A percentile compares a stretch with the other conserved stretches of the same genome.
These are phyloP conservation scores for Penicillium canariense DNA, from an alignment of 495 filamentous ascomycete species.

Conservation along the genomic window DNA sequence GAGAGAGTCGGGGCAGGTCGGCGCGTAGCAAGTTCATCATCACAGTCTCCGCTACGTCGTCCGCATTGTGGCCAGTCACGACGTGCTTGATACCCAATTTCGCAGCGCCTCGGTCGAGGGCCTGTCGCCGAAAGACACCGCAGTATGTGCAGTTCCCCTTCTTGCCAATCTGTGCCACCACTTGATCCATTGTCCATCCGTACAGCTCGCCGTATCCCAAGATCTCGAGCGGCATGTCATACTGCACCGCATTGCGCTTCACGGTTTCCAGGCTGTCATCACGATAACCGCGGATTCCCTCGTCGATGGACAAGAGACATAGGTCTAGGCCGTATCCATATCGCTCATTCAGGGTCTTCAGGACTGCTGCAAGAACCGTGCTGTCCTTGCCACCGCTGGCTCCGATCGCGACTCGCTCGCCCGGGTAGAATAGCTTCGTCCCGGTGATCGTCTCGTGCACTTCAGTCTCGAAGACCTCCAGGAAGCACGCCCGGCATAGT, in stretches of 20 bases:
- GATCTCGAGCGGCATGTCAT: conserved; percentile 85
- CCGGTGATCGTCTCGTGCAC: conserved; percentile 87
- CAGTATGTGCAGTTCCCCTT: conserved; percentile 99
- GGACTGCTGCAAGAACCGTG: conserved; percentile 88
- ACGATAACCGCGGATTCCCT: conserved; percentile 94
- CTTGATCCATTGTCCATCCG: conserved; percentile 99
- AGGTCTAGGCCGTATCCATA: conserved; percentile 84
- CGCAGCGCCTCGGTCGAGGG: conserved; percentile 87
- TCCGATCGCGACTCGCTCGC: conserved; percentile 89
- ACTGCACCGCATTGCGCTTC: conserved; percentile 87
- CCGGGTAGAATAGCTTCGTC: conserved; percentile 72
- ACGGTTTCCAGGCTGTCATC: conserved; percentile 96
- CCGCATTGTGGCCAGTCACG: conserved; percentile 96
- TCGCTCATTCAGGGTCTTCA: conserved; percentile 91
- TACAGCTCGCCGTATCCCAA: conserved; percentile 93
- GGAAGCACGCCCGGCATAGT: conserved; percentile 87
- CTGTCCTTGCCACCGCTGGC: conserved; percentile 98
- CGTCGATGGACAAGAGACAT: conserved; percentile 86
- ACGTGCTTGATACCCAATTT: conserved; percentile 88
- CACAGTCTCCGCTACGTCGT: conserved; percentile 97
- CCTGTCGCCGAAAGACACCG: conserved; percentile 92
- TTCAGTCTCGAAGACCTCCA: conserved; percentile 83
- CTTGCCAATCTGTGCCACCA: conserved; percentile 92
- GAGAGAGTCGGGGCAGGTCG: conserved; percentile 80
- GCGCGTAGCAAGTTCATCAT: conserved; percentile 95